Conservation (phyloP, 306 rosid species). For the Trichosanthes cucumerina region DNA sequence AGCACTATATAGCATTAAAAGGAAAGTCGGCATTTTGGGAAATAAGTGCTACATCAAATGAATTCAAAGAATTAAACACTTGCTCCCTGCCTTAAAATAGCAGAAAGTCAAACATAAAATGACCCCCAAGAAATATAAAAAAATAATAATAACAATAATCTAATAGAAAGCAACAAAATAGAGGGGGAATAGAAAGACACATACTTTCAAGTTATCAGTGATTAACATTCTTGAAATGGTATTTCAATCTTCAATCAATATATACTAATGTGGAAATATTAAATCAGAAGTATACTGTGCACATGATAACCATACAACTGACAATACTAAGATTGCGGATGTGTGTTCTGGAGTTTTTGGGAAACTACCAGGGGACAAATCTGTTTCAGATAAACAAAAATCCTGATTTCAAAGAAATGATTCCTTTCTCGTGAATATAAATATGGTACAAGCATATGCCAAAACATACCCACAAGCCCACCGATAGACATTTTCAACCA, state of each 20-base stretch:
- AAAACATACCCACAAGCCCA: constrained; percentile 95
- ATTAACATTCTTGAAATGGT: not conserved
- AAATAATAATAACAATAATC: not conserved
- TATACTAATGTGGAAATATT: not conserved
- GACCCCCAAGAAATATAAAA: not conserved
- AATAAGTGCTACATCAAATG: not conserved
- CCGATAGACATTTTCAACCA: constrained; percentile 77
- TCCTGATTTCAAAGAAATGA: not conserved
- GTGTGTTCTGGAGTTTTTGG: not conserved
- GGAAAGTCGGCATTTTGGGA: not conserved
- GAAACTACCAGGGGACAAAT: not conserved
- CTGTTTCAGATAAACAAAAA: not conserved
- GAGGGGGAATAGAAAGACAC: not conserved
- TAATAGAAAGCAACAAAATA: not conserved
- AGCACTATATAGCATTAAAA: not conserved
- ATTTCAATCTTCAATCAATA: not conserved
- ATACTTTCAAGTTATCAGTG: not conserved
- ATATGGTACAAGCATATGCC: constrained; percentile 3
- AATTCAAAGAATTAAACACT: not conserved
- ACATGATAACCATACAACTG: not conserved
- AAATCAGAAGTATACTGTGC: not conserved
- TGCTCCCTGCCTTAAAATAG: not conserved
- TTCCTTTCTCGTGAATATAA: not conserved
- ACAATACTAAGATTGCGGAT: not conserved
- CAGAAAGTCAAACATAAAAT: not conserved